Evolutionary conservation across 352 stramenopile species (phyloP).

Genomic region (Phytophthora crassamura): DNA sequence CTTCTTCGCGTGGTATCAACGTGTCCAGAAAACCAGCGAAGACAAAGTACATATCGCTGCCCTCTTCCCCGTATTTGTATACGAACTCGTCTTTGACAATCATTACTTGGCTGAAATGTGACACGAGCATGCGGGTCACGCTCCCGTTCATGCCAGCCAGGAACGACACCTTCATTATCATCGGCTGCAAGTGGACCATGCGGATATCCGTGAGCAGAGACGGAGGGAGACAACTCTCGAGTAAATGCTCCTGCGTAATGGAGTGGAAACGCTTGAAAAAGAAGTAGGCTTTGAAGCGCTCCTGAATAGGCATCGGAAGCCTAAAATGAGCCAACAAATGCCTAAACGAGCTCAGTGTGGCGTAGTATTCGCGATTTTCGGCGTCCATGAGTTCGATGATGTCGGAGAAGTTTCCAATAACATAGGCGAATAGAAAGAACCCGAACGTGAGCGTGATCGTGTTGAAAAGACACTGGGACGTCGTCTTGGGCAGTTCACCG

Average conservation of each 20-base stretch:
- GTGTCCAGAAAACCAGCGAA: constrained; percentile 66
- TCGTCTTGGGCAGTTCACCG: constrained; percentile 58
- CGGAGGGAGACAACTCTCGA: constrained; percentile 68
- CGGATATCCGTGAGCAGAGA: constrained; percentile 75
- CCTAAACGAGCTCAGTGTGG: constrained; percentile 55
- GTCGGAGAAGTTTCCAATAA: constrained; percentile 77
- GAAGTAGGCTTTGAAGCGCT: constrained; percentile 69
- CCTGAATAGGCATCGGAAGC: constrained; percentile 46
- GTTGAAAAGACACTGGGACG: constrained; percentile 58
- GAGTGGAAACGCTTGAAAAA: constrained; percentile 80
- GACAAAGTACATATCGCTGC: constrained; percentile 81
- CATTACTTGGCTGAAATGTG: constrained; percentile 71
- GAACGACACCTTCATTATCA: constrained; percentile 77
- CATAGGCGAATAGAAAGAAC: constrained; percentile 79
- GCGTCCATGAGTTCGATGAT: constrained; percentile 75
- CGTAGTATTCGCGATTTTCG: constrained; percentile 72
- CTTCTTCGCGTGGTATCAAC: constrained; percentile 48
- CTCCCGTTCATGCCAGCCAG: constrained; percentile 58
- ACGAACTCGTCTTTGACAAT: constrained; percentile 71
- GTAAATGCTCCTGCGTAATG: constrained; percentile 73
- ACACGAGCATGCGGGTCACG: constrained; percentile 73
- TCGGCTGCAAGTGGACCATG: constrained; percentile 69
- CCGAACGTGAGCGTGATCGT: constrained; percentile 66
- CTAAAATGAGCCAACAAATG: constrained; percentile 66
- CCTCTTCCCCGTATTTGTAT: constrained; percentile 66